These are phyloP conservation scores for Camellia lanceoleosa DNA, from an alignment of 148 eudicot species.

Conservation along the genomic window DNA sequence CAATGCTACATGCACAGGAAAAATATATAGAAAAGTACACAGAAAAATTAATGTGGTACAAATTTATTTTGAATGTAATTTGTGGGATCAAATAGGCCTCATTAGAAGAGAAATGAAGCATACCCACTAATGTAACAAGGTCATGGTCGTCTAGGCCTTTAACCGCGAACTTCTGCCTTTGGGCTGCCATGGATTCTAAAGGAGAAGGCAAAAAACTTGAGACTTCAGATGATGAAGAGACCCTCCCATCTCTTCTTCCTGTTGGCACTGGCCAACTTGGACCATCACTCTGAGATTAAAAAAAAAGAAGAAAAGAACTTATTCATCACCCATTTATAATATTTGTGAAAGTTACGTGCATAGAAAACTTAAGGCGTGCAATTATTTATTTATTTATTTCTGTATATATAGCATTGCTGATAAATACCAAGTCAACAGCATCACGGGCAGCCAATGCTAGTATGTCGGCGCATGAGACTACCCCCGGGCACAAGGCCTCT, in stretches of 20 bases:
- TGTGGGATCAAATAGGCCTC: not conserved
- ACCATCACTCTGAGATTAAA: constrained; percentile 48
- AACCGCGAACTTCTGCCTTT: constrained; percentile 67
- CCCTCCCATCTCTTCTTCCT: constrained; percentile 72
- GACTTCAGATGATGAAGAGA: constrained; percentile 50
- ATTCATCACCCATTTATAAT: too few species aligned
- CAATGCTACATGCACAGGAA: too few species aligned
- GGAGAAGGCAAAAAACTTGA: constrained; percentile 61
- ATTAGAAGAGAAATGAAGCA: not conserved
- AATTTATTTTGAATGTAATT: not conserved
- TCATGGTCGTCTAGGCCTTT: constrained; percentile 80
- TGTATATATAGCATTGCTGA: too few species aligned
- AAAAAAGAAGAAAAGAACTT: too few species aligned
- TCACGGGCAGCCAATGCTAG: constrained; percentile 76
- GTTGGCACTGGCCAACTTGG: constrained; percentile 77
- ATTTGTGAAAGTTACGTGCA: too few species aligned
- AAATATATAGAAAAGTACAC: too few species aligned
- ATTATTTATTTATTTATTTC: too few species aligned
- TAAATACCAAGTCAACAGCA: constrained; percentile 58
- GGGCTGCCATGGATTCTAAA: constrained; percentile 49
- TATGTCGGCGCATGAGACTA: constrained; percentile 85
- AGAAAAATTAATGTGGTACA: too few species aligned
- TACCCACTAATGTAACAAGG: constrained; percentile 80
- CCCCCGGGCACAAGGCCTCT: constrained; percentile 65
- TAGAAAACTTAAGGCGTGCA: too few species aligned